Percentiles rank a stretch among this genome's conserved stretches.
These are phyloP conservation scores for Nicotiana rustica DNA, from an alignment of 305 asterid genomes.

Conservation along the genomic window DNA sequence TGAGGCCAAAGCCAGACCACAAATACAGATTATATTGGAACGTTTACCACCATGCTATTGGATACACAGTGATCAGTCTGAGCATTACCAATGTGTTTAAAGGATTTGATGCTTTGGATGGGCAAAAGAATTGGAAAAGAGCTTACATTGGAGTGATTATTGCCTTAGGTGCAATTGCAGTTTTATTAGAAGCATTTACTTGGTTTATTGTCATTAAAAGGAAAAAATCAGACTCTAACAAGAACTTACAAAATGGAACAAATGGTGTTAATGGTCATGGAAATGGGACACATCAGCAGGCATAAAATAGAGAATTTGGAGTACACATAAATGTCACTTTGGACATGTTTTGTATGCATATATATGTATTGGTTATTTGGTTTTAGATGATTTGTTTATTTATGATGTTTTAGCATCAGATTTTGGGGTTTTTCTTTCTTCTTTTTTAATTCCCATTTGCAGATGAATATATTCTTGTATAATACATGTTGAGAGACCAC, in stretches of 20 bases:
- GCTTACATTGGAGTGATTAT: constrained; percentile 72
- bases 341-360: not conserved
- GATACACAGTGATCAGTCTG: constrained; percentile 65
- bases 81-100: constrained; percentile 72
- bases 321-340: not conserved
- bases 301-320: constrained; percentile 6
- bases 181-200: constrained; percentile 65
- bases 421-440: not conserved
- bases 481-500: constrained; percentile 31
- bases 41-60: constrained; percentile 68
- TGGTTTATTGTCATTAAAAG: constrained; percentile 73
- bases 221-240: constrained; percentile 41
- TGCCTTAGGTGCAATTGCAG: constrained; percentile 59
- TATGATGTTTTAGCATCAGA: not conserved
- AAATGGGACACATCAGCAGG: constrained; percentile 38
- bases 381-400: not conserved
- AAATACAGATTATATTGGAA: constrained; percentile 83
- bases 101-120: constrained; percentile 76
- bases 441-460: not conserved
- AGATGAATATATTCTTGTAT: constrained; percentile 25
- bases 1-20: constrained; percentile 90
- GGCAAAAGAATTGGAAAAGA: constrained; percentile 68
- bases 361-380: constrained; percentile 3
- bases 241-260: constrained; percentile 44
- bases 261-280: constrained; percentile 48